These are phyloP conservation scores for Myriangium duriaei DNA, from an alignment of 2,329 filamentous ascomycete species.

Conservation along the genomic window DNA sequence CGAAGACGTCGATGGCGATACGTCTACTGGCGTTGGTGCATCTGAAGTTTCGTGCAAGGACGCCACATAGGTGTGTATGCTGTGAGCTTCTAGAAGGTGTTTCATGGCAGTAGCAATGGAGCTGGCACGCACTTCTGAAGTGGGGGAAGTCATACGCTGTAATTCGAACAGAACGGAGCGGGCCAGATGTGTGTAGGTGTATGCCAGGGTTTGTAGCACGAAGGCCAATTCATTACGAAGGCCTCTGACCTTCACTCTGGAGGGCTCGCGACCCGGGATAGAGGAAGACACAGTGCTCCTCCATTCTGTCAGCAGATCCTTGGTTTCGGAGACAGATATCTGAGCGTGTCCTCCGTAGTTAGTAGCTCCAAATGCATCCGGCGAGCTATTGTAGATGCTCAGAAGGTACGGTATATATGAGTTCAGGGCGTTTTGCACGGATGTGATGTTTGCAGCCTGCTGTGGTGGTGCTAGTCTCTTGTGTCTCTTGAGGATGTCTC, in stretches of 20 bases:
- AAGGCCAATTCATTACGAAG: constrained; percentile 79
- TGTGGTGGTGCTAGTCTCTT: constrained; percentile 67
- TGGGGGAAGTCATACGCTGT: constrained; percentile 51
- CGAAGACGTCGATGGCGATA: constrained; percentile 30
- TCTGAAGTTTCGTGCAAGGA: constrained; percentile 28
- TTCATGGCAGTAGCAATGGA: constrained; percentile 65
- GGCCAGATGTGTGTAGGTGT: constrained; percentile 59
- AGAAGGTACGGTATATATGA: constrained; percentile 76
- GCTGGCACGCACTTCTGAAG: constrained; percentile 52
- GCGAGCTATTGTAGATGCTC: constrained; percentile 58
- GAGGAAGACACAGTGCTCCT: constrained; percentile 60
- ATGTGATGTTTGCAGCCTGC: constrained; percentile 57
- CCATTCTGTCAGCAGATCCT: constrained; percentile 59
- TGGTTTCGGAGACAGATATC: constrained; percentile 49
- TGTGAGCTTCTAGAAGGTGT: constrained; percentile 63
- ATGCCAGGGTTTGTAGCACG: constrained; percentile 62
- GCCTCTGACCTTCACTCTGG: constrained; percentile 57
- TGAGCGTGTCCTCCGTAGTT: constrained; percentile 5
- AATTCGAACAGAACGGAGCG: constrained; percentile 60
- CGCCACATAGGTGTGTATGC: constrained; percentile 60
- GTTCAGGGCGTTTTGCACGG: constrained; percentile 56
- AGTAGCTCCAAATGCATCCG: constrained; percentile 29
- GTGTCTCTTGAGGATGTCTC: constrained; percentile 74
- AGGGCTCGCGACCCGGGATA: constrained; percentile 50
- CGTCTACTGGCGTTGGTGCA: constrained; percentile 24